Evolutionary conservation across 2,329 filamentous ascomycete species (phyloP), one percentile per base, ranked within the genome.

Genomic region (Diplodia sapinea): DNA sequence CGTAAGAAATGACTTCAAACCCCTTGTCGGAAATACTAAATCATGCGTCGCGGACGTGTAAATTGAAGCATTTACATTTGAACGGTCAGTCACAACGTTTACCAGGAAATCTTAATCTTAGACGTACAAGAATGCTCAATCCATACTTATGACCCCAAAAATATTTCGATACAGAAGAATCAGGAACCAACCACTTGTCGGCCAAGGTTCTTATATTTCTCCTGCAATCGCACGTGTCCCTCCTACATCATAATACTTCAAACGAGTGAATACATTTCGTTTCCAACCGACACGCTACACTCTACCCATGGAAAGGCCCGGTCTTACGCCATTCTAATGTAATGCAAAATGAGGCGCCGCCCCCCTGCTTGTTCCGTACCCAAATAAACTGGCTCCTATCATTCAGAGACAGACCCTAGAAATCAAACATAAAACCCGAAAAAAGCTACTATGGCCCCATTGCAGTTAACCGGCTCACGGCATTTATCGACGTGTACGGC

Each of bases 271-370:
- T 47, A 9, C 11, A 47, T 47, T 47, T 47, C 11, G 7, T n/a
- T 47, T 47, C n/a, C 43, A 47, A 4, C 17, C 2, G 23, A 26
- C 43, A 11, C 6, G 9, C 43, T n/a, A n/a, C 43, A 47, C 43
- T 47, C 43, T 17, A 8, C 8, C 40, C 43, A 47, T 47, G 8
- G 11, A 36, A n/a, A 20, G 40, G 13, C 23, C 13, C 26, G 13
- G 6, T 52, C 50, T 26, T 52, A 29, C 50, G 50, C 50, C 50
- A 52, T 52, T 52, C 50, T 52, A 52, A 29, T 52, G 50, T 52
- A 29, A 26, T 52, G 43, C n/a, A 47, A 47, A 47, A 26, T 26
- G 23, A 26, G 23, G 23, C 13, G n/a, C n/a, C 5, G n/a, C 43
- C 17, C 43, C 43, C 43, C 17, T 11, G 43, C 17, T 47, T 47